These are phyloP conservation scores for Penicillium sp. DNA, from an alignment of 2,329 filamentous ascomycete genomes.

Conservation along the genomic window DNA sequence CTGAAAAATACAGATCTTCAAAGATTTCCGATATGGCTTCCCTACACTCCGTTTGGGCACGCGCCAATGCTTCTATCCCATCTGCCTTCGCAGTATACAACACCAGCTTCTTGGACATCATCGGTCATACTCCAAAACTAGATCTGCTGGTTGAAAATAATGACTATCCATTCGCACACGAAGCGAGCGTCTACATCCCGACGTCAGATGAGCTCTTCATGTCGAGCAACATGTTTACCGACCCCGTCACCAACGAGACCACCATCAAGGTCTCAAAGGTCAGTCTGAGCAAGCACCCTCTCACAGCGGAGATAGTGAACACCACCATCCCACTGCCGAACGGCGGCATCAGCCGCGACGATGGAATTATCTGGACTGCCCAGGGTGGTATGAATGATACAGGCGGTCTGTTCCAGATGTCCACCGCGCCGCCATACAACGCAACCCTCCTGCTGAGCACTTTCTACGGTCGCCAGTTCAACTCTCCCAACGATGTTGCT, in stretches of 20 bases:
- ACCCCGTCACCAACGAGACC: conserved; percentile 18
- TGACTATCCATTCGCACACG: conserved; percentile 52
- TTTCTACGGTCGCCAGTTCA: conserved; percentile 34
- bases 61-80: conserved; percentile 18
- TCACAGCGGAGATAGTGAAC: conserved; percentile 39
- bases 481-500: conserved; percentile 43
- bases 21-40: background rate
- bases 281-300: conserved; percentile 8
- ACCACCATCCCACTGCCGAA: conserved; percentile 49
- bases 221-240: conserved; percentile 40
- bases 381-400: conserved; percentile 37
- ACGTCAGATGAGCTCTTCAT: conserved; percentile 39
- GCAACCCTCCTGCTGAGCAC: conserved; percentile 31
- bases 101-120: conserved; percentile 31
- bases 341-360: conserved; percentile 51
- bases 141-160: conserved; percentile 43
- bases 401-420: conserved; percentile 28
- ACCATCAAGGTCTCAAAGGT: conserved; percentile 25
- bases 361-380: conserved; percentile 47
- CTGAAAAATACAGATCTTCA: background rate
- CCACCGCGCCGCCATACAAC: conserved; percentile 22
- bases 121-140: conserved; percentile 39
- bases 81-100: conserved; percentile 25
- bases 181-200: conserved; percentile 47
- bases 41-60: background rate